phyloP scores from a whole-genome alignment of 2,329 filamentous ascomycete species.

The Tolypocladium tundrense region DNA sequence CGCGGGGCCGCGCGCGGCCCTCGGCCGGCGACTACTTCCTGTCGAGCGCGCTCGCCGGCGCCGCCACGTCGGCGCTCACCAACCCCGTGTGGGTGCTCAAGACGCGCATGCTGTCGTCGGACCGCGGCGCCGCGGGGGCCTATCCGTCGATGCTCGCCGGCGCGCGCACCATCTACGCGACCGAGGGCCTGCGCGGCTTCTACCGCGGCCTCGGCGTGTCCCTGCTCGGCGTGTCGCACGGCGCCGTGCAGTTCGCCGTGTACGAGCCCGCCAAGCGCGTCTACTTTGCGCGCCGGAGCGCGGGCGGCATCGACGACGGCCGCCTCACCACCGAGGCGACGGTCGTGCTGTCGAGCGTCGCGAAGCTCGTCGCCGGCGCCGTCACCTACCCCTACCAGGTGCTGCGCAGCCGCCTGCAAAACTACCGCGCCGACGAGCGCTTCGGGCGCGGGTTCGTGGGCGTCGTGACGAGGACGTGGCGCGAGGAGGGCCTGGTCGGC shows the following conservation, averaged over 20 bases:
- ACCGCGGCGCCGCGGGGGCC: conserved; percentile 61
- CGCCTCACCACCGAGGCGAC: conserved; percentile 63
- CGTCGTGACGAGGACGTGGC: conserved; percentile 64
- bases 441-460: conserved; percentile 64
- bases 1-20: conserved; percentile 8
- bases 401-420: conserved; percentile 77
- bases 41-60: conserved; percentile 60
- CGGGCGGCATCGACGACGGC: conserved; percentile 5
- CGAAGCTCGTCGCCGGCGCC: conserved; percentile 82
- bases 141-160: conserved; percentile 73
- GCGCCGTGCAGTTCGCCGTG: conserved; percentile 89
- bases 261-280: conserved; percentile 63
- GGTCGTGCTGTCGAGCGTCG: conserved; percentile 65
- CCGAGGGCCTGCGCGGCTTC: conserved; percentile 70
- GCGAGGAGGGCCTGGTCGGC: conserved; percentile 65
- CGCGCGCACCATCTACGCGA: conserved; percentile 50
- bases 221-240: conserved; percentile 79
- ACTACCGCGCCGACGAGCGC: conserved; percentile 65
- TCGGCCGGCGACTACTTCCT: conserved; percentile 67
- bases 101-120: conserved; percentile 88
- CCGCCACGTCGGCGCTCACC: conserved; percentile 70
- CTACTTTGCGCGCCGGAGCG: conserved; percentile 38
- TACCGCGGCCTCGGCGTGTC: conserved; percentile 81
- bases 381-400: conserved; percentile 95
- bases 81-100: conserved; percentile 99